Percentiles rank a stretch among this genome's conserved stretches.
Conservation (phyloP, 768 basidiomycete genomes). For the Amanita pseudoporphyria region DNA sequence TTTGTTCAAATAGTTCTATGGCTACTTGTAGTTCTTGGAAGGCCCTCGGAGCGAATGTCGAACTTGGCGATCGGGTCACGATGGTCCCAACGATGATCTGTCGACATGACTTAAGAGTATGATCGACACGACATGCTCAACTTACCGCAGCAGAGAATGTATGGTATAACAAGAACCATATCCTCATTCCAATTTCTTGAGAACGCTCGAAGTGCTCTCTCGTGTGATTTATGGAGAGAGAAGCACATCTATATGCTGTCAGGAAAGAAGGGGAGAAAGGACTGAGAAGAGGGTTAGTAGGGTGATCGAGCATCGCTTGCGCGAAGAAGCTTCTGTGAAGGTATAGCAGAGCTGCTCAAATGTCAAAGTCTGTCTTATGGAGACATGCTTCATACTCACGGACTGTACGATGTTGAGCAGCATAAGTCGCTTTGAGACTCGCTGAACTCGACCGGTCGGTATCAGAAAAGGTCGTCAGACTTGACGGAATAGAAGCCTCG, state of each 20-base stretch:
- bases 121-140: not conserved
- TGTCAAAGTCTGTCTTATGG: not conserved
- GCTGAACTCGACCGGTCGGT: slow-evolving; percentile 41
- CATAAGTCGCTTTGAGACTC: slow-evolving; percentile 43
- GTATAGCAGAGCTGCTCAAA: slow-evolving; percentile 35
- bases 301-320: slow-evolving; percentile 45
- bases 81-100: slow-evolving; percentile 48
- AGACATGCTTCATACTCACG: slow-evolving; percentile 28
- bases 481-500: slow-evolving; percentile 34
- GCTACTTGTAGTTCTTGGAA: slow-evolving; percentile 38
- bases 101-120: not conserved
- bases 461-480: slow-evolving; percentile 35
- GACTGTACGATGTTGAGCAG: slow-evolving; percentile 47
- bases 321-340: slow-evolving; percentile 50
- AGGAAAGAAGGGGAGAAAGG: slow-evolving; percentile 48
- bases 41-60: slow-evolving; percentile 38
- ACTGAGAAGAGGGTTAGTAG: slow-evolving; percentile 42
- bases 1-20: slow-evolving; percentile 35
- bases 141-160: slow-evolving; percentile 40
- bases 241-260: slow-evolving; percentile 43
- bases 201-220: slow-evolving; percentile 39
- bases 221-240: slow-evolving; percentile 39
- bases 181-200: slow-evolving; percentile 36
- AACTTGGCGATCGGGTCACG: slow-evolving; percentile 47
- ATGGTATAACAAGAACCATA: slow-evolving; percentile 43